These are phyloP conservation scores for Luffa acutangula DNA, from an alignment of 306 rosid species.

Conservation along the genomic window DNA sequence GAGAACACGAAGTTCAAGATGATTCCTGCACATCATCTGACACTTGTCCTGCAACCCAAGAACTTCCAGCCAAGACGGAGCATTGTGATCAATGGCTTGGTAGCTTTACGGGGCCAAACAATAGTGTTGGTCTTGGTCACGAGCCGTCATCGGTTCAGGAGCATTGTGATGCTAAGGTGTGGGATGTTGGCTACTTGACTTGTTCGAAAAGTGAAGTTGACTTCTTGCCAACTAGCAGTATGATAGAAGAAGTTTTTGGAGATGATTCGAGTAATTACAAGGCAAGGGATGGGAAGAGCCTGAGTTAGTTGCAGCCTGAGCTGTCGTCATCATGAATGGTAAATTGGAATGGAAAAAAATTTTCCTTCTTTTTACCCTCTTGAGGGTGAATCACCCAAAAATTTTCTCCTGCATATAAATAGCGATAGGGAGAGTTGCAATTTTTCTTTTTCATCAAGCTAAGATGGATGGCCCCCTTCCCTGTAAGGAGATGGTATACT, in stretches of 20 bases:
- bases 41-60: slow-evolving; percentile 24
- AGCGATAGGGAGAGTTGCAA: slow-evolving; percentile 19
- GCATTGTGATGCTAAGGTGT: slow-evolving; percentile 51
- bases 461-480: slow-evolving; percentile 21
- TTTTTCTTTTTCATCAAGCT: slow-evolving; percentile 33
- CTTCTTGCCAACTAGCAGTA: slow-evolving; percentile 68
- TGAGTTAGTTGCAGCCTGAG: slow-evolving; percentile 24
- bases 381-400: slow-evolving; percentile 15
- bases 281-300: slow-evolving; percentile 48
- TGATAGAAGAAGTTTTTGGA: slow-evolving; percentile 87
- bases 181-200: slow-evolving; percentile 57
- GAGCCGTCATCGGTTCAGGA: slow-evolving; percentile 41
- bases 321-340: slow-evolving; percentile 3
- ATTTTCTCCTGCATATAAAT: slow-evolving; percentile 12
- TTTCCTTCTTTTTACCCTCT: background rate
- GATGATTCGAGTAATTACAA: slow-evolving; percentile 33
- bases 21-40: slow-evolving; percentile 47
- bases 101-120: slow-evolving; percentile 31
- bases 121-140: slow-evolving; percentile 31
- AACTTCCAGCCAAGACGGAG: slow-evolving; percentile 29
- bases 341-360: background rate
- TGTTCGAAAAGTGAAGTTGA: slow-evolving; percentile 49
- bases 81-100: slow-evolving; percentile 39
- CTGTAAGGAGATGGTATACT: slow-evolving; percentile 40
- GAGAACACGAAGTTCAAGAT: slow-evolving; percentile 39